Conservation (phyloP, 2,329 filamentous ascomycete species). For the Alternaria metachromatica region DNA sequence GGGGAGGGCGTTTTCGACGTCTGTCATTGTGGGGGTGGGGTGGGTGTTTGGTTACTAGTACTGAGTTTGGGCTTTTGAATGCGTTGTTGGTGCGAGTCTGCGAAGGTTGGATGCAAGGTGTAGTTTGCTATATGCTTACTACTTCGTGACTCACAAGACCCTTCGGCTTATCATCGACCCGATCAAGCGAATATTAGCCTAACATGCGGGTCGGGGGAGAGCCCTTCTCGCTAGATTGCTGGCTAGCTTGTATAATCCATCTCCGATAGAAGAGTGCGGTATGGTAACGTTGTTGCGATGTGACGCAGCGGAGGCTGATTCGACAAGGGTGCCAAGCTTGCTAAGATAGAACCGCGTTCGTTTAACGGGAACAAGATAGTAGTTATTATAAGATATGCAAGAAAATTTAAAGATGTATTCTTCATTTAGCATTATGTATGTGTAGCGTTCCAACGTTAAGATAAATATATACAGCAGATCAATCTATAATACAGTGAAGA, state of each 20-base stretch:
- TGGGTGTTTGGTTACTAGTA: background rate
- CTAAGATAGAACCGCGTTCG: no score
- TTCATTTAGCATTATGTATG: background rate
- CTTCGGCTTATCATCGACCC: background rate
- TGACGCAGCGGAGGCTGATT: no score
- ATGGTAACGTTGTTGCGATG: background rate
- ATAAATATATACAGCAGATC: background rate
- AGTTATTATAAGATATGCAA: no score
- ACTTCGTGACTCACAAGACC: background rate
- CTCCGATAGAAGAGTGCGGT: background rate
- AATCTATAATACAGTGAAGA: background rate
- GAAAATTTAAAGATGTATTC: no score
- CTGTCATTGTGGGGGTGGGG: conserved; percentile 8
- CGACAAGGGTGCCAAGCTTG: background rate
- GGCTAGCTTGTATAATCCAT: background rate
- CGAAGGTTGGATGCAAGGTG: no score
- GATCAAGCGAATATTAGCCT: background rate
- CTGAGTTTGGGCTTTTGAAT: no score
- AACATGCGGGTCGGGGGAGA: background rate
- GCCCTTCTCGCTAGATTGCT: background rate
- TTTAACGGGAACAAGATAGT: background rate
- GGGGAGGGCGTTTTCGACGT: conserved; percentile 14
- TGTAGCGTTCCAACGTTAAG: background rate
- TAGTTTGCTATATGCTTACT: background rate
- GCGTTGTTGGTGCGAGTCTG: no score